Conservation (phyloP, 2,329 filamentous ascomycete genomes). For the Penicillium sclerotigenum region DNA sequence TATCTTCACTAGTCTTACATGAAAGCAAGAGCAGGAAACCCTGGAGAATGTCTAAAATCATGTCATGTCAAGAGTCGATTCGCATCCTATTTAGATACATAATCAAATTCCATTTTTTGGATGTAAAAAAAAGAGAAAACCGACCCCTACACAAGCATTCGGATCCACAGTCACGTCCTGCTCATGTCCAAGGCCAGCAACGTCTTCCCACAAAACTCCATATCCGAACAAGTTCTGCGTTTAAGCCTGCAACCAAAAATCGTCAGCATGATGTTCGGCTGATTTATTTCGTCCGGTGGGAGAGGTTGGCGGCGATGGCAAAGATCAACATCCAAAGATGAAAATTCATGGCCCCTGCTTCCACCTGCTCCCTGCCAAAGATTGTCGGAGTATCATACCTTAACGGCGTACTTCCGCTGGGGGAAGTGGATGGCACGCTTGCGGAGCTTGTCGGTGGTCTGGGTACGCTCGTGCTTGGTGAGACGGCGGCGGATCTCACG, state of each 20-base stretch:
- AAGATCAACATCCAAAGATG: neutral
- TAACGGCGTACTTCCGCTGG: conserved; percentile 97
- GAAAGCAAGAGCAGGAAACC: conserved; percentile 3
- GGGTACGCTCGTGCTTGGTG: conserved; percentile 82
- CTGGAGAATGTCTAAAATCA: conserved; percentile 24
- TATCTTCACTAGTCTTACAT: neutral
- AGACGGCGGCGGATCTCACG: conserved; percentile 95
- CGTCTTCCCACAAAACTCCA: conserved; percentile 37
- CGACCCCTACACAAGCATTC: conserved; percentile 30
- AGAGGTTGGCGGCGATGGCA: neutral
- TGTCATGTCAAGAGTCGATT: conserved; percentile 40
- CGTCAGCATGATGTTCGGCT: conserved; percentile 6
- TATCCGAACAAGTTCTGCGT: conserved; percentile 31
- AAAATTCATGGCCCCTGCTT: neutral
- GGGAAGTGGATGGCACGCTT: conserved; percentile 97
- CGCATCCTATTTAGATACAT: conserved; percentile 44
- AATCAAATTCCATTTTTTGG: conserved; percentile 36
- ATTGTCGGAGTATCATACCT: conserved; percentile 60
- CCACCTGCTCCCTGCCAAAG: neutral
- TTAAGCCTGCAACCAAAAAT: conserved; percentile 29
- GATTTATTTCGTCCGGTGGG: neutral
- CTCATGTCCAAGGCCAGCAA: conserved; percentile 30
- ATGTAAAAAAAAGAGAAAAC: conserved; percentile 33
- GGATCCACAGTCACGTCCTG: conserved; percentile 33
- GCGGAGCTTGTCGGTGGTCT: conserved; percentile 88